Evolutionary conservation across 352 stramenopile genomes (phyloP).

Genomic region (Globisporangium nodosum): DNA sequence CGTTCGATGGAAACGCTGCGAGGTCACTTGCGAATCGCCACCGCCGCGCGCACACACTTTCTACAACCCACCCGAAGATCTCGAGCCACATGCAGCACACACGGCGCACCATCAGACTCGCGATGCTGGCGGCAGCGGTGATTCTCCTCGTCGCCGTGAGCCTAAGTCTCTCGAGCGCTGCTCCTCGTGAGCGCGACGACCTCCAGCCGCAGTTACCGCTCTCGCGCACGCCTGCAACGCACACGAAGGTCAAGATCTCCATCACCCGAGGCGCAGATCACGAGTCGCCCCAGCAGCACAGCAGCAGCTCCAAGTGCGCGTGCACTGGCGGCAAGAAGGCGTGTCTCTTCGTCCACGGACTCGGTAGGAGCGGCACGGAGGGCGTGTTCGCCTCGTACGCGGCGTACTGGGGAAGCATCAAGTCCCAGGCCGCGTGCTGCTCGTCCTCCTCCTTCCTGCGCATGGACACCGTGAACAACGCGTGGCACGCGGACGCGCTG

Average conservation of each 20-base stretch:
- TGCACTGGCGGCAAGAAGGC: neutral
- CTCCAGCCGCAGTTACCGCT: too few relatives aligned
- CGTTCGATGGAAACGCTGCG: too few relatives aligned
- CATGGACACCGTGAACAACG: conserved; percentile 22
- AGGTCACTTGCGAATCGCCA: too few relatives aligned
- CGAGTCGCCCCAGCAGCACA: too few relatives aligned
- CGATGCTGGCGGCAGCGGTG: too few relatives aligned
- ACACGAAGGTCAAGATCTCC: neutral
- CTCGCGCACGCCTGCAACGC: too few relatives aligned
- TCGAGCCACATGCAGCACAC: neutral
- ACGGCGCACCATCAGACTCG: neutral
- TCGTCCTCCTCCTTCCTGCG: conserved; percentile 25
- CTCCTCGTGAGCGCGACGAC: too few relatives aligned
- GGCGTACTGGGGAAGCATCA: conserved; percentile 21
- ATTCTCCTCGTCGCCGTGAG: neutral
- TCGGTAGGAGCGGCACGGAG: neutral
- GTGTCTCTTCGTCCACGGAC: neutral
- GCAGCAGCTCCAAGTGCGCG: neutral
- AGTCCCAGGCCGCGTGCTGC: conserved; percentile 18
- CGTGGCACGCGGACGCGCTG: conserved; percentile 23
- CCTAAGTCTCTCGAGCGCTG: neutral
- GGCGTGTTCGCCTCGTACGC: neutral
- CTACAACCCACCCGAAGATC: too few relatives aligned
- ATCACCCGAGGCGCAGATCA: neutral
- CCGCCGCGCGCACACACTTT: too few relatives aligned